Evolutionary conservation across 1,284 basidiomycete species (phyloP).

Genomic region (Apiotrichum sp.): DNA sequence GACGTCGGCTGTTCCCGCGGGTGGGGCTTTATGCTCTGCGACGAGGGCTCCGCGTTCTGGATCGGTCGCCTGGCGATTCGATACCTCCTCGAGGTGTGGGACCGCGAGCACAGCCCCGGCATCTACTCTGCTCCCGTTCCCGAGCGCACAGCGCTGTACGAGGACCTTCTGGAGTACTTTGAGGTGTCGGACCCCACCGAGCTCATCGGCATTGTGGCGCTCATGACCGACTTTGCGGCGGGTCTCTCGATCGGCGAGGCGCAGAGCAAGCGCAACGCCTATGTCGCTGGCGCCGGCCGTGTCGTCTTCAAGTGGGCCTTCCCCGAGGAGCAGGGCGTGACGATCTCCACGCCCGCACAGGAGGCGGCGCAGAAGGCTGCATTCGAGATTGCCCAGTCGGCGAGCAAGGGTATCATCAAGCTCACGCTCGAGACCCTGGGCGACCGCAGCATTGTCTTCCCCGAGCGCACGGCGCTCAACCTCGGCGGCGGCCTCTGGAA

Average conservation of each 20-base stretch:
- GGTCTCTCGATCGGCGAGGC: slow-evolving; percentile 29
- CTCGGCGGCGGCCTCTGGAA: slow-evolving; percentile 40
- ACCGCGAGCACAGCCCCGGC: slow-evolving; percentile 25
- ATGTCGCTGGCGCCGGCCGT: slow-evolving; percentile 33
- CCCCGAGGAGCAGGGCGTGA: slow-evolving; percentile 21
- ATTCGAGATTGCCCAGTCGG: slow-evolving; percentile 19
- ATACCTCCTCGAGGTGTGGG: slow-evolving; percentile 26
- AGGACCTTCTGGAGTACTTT: slow-evolving; percentile 36
- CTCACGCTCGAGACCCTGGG: slow-evolving; percentile 32
- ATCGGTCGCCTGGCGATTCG: slow-evolving; percentile 38
- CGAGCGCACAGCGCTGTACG: slow-evolving; percentile 24
- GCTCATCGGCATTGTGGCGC: slow-evolving; percentile 31
- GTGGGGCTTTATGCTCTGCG: slow-evolving; percentile 42
- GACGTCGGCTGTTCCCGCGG: slow-evolving; percentile 34
- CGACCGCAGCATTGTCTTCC: slow-evolving; percentile 29
- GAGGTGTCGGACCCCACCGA: slow-evolving; percentile 29
- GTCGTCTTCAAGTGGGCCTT: slow-evolving; percentile 38
- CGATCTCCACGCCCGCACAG: slow-evolving; percentile 5
- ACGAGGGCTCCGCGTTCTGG: slow-evolving; percentile 42
- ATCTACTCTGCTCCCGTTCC: slow-evolving; percentile 25
- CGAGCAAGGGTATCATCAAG: slow-evolving; percentile 25
- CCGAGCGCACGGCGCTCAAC: slow-evolving; percentile 24
- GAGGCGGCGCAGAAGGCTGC: slow-evolving; percentile 21
- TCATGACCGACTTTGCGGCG: slow-evolving; percentile 24
- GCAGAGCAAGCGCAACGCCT: slow-evolving; percentile 33